phyloP scores from a whole-genome alignment of 306 rosid species.

The Potentilla sterilis region DNA sequence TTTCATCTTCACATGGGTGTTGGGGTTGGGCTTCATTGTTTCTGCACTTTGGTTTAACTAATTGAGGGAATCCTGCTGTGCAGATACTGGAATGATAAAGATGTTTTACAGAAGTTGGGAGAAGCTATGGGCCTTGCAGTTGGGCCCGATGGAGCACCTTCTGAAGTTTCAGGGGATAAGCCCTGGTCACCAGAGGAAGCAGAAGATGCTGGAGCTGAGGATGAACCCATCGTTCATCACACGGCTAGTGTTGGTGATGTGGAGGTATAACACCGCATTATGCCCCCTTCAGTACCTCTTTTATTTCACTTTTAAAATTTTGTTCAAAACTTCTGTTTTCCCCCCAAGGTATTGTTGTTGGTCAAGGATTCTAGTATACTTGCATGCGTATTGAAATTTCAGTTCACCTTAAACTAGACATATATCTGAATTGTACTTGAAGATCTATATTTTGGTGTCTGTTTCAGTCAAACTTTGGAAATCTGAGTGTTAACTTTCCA shows the following conservation, averaged over 20 bases:
- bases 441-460: not conserved
- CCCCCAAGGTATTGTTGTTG: not conserved
- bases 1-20: conserved; percentile 3
- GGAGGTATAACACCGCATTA: conserved; percentile 45
- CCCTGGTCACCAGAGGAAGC: conserved; percentile 68
- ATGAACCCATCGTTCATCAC: conserved; percentile 88
- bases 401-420: not conserved
- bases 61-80: conserved; percentile 20
- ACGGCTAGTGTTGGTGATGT: conserved; percentile 98
- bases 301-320: not conserved
- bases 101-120: conserved; percentile 24
- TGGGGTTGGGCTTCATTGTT: conserved; percentile 4
- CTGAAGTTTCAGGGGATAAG: conserved; percentile 60
- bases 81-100: conserved; percentile 92
- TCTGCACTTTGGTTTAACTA: conserved; percentile 12
- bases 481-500: conserved; percentile 19
- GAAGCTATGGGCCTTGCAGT: conserved; percentile 29
- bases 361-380: not conserved
- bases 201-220: conserved; percentile 81
- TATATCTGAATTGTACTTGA: not conserved
- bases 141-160: conserved; percentile 21
- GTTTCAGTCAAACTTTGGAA: conserved; percentile 4
- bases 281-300: not conserved
- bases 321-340: not conserved
- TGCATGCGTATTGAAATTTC: not conserved